phyloP scores from a whole-genome alignment of 805 yeast genomes.

The Metschnikowia orientalis region DNA sequence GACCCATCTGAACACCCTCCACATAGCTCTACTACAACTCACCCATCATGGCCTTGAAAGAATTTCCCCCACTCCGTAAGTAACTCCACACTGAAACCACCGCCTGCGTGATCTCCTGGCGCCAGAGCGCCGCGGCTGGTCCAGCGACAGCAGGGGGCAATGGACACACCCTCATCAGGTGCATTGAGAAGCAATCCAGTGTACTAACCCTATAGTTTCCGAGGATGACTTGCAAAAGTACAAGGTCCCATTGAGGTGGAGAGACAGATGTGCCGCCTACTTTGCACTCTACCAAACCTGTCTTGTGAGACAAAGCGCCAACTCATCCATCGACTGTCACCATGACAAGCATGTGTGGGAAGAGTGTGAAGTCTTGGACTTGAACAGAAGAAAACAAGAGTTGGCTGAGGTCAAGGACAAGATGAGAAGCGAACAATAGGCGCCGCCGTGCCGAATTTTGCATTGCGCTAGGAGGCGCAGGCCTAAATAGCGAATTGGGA shows the following conservation, averaged over 20 bases:
- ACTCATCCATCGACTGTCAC: constrained; percentile 51
- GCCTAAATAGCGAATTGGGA: constrained; percentile 1
- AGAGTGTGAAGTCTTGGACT: constrained; percentile 79
- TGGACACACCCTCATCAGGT: too few relatives aligned
- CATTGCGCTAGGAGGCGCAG: constrained; percentile 2
- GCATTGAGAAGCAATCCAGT: neutral
- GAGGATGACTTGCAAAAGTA: constrained; percentile 80
- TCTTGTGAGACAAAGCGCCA: constrained; percentile 41
- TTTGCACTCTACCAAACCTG: constrained; percentile 43
- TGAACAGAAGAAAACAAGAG: constrained; percentile 74
- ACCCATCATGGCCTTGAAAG: constrained; percentile 17
- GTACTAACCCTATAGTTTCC: constrained; percentile 49
- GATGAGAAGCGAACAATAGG: constrained; percentile 19
- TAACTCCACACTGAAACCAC: neutral
- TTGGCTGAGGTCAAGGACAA: constrained; percentile 51
- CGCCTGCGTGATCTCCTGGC: too few relatives aligned
- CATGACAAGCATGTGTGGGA: constrained; percentile 82
- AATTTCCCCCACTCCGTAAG: constrained; percentile 23
- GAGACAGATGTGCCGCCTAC: constrained; percentile 76
- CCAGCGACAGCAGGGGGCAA: too few relatives aligned
- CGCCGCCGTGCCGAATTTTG: constrained; percentile 5
- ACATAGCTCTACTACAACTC: constrained; percentile 1
- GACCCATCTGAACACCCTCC: constrained; percentile 1
- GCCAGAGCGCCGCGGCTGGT: too few relatives aligned
- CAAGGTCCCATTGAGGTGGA: constrained; percentile 71